These are phyloP conservation scores for Ophiostoma montium DNA, from an alignment of 2,329 filamentous ascomycete species.

Conservation along the genomic window DNA sequence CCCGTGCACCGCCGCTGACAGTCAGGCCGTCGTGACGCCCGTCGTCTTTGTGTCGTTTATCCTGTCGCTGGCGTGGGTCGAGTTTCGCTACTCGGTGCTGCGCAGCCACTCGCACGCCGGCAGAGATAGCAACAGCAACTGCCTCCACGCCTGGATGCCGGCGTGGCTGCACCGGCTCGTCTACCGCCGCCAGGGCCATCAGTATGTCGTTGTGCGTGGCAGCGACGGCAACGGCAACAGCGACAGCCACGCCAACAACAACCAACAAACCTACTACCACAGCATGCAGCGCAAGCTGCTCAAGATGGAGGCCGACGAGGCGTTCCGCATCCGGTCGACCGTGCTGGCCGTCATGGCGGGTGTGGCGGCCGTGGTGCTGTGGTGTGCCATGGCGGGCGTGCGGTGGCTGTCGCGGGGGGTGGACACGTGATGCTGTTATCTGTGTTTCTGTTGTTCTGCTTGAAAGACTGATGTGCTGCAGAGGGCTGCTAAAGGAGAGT, in stretches of 20 bases:
- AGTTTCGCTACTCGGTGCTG: conserved; percentile 38
- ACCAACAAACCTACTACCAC: conserved; percentile 34
- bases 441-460: too few species aligned
- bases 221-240: conserved; percentile 6
- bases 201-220: conserved; percentile 17
- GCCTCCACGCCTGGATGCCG: conserved; percentile 17
- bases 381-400: conserved; percentile 17
- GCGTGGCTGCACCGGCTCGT: conserved; percentile 28
- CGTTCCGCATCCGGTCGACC: conserved; percentile 42
- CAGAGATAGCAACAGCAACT: background rate
- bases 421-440: too few species aligned
- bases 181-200: conserved; percentile 22
- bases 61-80: conserved; percentile 48
- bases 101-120: conserved; percentile 27
- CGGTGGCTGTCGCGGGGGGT: conserved; percentile 8
- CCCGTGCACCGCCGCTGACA: background rate
- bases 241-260: conserved; percentile 14
- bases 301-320: conserved; percentile 47
- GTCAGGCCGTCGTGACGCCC: conserved; percentile 42
- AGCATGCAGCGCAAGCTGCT: conserved; percentile 46
- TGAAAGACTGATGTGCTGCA: too few species aligned
- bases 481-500: too few species aligned
- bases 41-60: conserved; percentile 51
- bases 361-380: conserved; percentile 18
- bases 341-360: conserved; percentile 37